Base-by-base conservation (phyloP, 768 basidiomycete genomes). In the Lactarius pseudohatsudake region DNA sequence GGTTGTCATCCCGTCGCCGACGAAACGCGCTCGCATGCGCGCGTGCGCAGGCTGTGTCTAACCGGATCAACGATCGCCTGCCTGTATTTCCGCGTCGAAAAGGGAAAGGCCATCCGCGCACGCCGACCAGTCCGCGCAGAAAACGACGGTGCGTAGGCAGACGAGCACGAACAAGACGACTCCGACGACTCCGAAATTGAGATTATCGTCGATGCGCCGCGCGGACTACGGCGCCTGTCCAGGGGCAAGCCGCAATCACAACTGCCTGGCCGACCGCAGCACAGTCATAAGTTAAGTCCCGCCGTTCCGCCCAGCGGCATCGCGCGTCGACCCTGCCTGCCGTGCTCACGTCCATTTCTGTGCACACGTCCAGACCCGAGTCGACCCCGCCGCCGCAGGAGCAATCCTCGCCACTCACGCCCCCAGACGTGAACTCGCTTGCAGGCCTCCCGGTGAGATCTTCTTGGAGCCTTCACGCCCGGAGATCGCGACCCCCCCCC, bases 401-500 rank as follows among this genome's bases (percentile, higher is more conserved):
- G 11, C 50, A 34, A 4, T 30, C 57, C 4, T 26, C 28, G 2
- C 18, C 56, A 1, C 18, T 11, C 32, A 20, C 53, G 9, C 45
- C 66, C 2, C 32, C n/a, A n/a, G n/a, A n/a, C n/a, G n/a, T n/a
- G n/a, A n/a, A n/a, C n/a, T n/a, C n/a, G n/a, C n/a, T n/a, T n/a
- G n/a, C n/a, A 1, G 66, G 40, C 32, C 66, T 59, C 6, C 66
- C 62, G 8, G 28, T 67, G 41, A 55, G 1, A 64, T 56, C 20
- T 41, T 67, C 0, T 62, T 62, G 0, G 47, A 40, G 9, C 66
- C 66, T 1, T 15, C 58, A 38, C 50, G 22, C 32, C 1, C 50
- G 8, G 61, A 38, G 15, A 55, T 67, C 10, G 62, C 59, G 28
- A 66, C 62, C 40, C 57, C 61, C 26, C 8, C 61, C 62, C 8